phyloP scores from a whole-genome alignment of 2,329 filamentous ascomycete genomes.

The Acephala macrosclerotiorum region DNA sequence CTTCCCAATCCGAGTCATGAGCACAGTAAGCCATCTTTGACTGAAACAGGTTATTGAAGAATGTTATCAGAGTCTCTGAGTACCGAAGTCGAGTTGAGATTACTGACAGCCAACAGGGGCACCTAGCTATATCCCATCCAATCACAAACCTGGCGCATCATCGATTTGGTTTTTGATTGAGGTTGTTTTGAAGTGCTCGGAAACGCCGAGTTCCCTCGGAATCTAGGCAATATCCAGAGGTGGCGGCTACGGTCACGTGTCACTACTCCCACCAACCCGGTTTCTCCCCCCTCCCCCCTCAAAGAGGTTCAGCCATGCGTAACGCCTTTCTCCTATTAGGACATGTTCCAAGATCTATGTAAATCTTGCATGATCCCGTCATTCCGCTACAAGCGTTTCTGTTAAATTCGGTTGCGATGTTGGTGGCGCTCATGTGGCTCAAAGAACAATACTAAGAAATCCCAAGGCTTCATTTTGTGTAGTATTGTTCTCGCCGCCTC shows the following conservation, averaged over 20 bases:
- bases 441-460: slow-evolving; percentile 38
- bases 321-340: background rate
- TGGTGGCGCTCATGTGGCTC: slow-evolving; percentile 26
- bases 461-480: slow-evolving; percentile 14
- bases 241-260: no score
- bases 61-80: background rate
- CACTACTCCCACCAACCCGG: background rate
- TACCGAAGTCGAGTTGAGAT: background rate
- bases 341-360: background rate
- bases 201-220: no score
- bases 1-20: no score
- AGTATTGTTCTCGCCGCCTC: slow-evolving; percentile 20
- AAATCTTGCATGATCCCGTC: slow-evolving; percentile 20
- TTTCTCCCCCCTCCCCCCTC: no score
- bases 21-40: background rate
- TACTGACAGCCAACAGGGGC: background rate
- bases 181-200: background rate
- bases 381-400: slow-evolving; percentile 15
- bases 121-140: background rate
- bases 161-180: background rate
- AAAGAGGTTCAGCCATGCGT: background rate
- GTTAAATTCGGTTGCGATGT: slow-evolving; percentile 8
- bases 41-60: background rate
- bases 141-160: background rate
- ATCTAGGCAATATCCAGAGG: background rate